Conservation (phyloP, 306 rosid species). For the Crataegus laevigata region DNA sequence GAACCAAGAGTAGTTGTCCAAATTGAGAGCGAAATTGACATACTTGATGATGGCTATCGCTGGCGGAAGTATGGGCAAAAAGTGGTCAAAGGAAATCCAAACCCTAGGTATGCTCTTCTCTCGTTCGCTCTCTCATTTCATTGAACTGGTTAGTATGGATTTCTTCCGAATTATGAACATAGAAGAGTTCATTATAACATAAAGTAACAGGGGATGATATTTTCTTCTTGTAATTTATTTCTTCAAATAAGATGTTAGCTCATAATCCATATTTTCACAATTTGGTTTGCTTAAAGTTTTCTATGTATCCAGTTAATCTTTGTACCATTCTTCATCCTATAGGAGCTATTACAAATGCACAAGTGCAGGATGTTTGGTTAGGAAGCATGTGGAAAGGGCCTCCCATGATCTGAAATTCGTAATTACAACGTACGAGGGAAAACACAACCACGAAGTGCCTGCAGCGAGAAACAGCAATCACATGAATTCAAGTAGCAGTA, state of each 20-base stretch:
- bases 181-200: background rate
- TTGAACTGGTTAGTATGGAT: background rate
- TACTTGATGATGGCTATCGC: conserved; percentile 90
- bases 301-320: background rate
- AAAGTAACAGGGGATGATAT: background rate
- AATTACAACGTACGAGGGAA: conserved; percentile 79
- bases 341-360: conserved; percentile 99
- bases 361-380: conserved; percentile 68
- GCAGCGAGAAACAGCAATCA: conserved; percentile 61
- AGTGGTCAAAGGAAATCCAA: conserved; percentile 93
- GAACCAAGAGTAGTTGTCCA: conserved; percentile 84
- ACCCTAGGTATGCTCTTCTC: conserved; percentile 58
- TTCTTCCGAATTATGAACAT: background rate
- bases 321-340: conserved; percentile 4
- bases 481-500: conserved; percentile 31
- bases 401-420: conserved; percentile 67
- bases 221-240: background rate
- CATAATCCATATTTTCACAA: background rate
- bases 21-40: conserved; percentile 69
- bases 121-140: background rate
- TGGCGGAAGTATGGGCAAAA: conserved; percentile 96
- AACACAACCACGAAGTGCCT: conserved; percentile 80
- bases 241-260: background rate
- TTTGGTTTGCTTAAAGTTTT: background rate
- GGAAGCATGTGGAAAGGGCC: conserved; percentile 95